Base-by-base conservation (phyloP, 1,284 basidiomycete species). In the Austroboletus olivaceoglutinosus region DNA sequence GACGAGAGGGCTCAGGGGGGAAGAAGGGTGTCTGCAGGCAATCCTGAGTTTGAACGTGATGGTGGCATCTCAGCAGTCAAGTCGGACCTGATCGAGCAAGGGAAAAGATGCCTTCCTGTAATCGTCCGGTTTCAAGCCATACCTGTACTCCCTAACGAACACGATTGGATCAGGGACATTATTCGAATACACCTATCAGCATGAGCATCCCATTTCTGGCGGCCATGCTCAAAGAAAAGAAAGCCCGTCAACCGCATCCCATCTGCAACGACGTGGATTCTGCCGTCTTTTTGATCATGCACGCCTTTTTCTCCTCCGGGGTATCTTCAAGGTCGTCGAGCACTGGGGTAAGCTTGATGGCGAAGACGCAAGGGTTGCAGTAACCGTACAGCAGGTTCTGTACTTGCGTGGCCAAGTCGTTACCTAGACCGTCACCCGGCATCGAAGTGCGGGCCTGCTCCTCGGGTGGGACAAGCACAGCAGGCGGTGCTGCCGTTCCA, bases 341-440 rank as follows among this genome's bases (percentile, higher is more conserved):
- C 9, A 89, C 77, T 0, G 89, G 93, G 1, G 95, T 95, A 18
- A 98, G 85, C 70, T 98, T 98, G 68, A 93, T 77, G 66, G 98
- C 96, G 22, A 97, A 75, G 47, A 97, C 83, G 61, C 89, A 93
- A 3, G 95, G 93, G 65, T 84, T 86, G 23, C 70, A 60, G 72
- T 93, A 98, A 0, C 77, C 65, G 57, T 85, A 70, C 1, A 87
- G 74, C 8, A 96, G 73, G 66, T 98, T 98, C 70, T 95, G 88
- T 6, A 98, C n/a, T n/a, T n/a, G n/a, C n/a, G n/a, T n/a, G n/a
- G n/a, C n/a, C n/a, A n/a, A n/a, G n/a, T n/a, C n/a, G n/a, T n/a
- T n/a, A n/a, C n/a, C n/a, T n/a, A n/a, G n/a, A n/a, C n/a, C n/a
- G n/a, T n/a, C n/a, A n/a, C n/a, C n/a, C n/a, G n/a, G n/a, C n/a